Percentiles rank a stretch among this genome's conserved stretches.
phyloP scores from a whole-genome alignment of 345 rosid genomes.

The Clausena lansium region DNA sequence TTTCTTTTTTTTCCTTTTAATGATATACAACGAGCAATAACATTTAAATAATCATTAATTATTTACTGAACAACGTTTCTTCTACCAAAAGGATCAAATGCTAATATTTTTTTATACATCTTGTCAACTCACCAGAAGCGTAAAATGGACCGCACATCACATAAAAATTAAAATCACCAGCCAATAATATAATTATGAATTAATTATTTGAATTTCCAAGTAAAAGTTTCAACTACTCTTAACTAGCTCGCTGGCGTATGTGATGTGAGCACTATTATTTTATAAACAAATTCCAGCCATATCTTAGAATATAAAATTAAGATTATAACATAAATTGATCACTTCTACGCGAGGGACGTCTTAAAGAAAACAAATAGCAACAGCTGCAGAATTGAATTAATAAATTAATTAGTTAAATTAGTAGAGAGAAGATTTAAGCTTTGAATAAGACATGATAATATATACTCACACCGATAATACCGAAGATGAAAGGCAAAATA shows the following conservation, averaged over 20 bases:
- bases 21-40: not conserved
- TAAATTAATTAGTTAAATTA: not conserved
- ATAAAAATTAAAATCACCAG: not conserved
- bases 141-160: not conserved
- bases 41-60: too few species aligned
- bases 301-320: not conserved
- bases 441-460: not conserved
- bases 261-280: constrained; percentile 1
- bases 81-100: not conserved
- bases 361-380: not conserved
- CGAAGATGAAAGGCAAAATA: not conserved
- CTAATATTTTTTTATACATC: not conserved
- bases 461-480: not conserved
- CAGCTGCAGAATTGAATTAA: not conserved
- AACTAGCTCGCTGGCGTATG: not conserved
- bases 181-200: not conserved
- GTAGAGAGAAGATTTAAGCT: not conserved
- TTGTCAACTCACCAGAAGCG: not conserved
- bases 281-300: not conserved
- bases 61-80: not conserved
- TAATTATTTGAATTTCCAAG: not conserved
- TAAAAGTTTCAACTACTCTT: not conserved
- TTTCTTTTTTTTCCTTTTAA: too few species aligned
- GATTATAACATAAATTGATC: not conserved
- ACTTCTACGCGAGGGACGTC: not conserved